Base-by-base conservation (phyloP, 352 stramenopile species). In the Globisporangium recalcitrans region DNA sequence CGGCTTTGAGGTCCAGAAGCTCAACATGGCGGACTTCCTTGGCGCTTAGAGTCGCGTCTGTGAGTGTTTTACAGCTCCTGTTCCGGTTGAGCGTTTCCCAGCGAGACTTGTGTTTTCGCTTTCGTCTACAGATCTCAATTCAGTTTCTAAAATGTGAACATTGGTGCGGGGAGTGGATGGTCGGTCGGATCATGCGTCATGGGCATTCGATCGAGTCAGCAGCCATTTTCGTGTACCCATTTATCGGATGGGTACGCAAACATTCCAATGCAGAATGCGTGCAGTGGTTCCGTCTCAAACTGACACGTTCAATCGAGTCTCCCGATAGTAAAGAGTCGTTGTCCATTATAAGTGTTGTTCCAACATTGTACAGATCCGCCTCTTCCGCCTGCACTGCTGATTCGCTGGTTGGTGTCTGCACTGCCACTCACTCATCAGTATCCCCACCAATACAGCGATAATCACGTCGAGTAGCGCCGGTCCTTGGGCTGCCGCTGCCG, bases 1-100 rank as follows among this genome's bases (percentile, higher is more conserved):
- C 49, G 75, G 67, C 26, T 91, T 91, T 62, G 74, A 76, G 24
- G 83, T 92, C 14, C 80, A 92, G 51, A 88, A 78, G 26, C 78
- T 89, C 57, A 82, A 91, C 60, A 93, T 90, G 82, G 68, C 77
- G 19, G 77, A 77, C 16, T 93, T 93, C 66, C 69, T 91, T 6
- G 73, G 82, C 14, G 21, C 40, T 13, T 67, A 64, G 47, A n/a
- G 22, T 16, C 16, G 16, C 40, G 27, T 27, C 19, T 38, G 21
- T 21, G 27, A 22, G 49, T 40, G 4, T 21, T n/a, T n/a, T n/a
- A n/a, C n/a, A n/a, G n/a, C n/a, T n/a, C n/a, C n/a, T 32, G 3
- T 56, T 8, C 40, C 49, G 32, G 24, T 27, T 22, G 34, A 14
- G 19, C 16, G 49, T n/a, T n/a, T n/a, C n/a, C n/a, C n/a, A n/a